Evolutionary conservation across 805 yeast genomes (phyloP).

Genomic region (Grigorovia transvaalensis): DNA sequence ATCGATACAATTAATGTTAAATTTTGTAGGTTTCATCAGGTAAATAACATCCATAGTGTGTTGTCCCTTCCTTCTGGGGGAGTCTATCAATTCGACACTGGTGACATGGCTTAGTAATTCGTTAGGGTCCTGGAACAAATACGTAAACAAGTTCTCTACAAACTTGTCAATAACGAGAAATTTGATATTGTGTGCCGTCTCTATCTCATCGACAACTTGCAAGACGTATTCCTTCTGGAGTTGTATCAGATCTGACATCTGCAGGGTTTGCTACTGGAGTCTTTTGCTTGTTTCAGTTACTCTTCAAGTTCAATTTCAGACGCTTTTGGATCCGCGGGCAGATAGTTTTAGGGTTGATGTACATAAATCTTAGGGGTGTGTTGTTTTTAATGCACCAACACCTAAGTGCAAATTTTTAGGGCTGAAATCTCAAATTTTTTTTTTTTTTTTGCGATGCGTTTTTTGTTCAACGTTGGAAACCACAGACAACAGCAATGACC

Average conservation of each 20-base stretch:
- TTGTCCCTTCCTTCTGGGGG: conserved; percentile 44
- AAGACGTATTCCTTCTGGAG: conserved; percentile 31
- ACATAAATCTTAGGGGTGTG: no score
- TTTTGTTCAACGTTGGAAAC: background rate
- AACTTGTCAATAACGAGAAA: conserved; percentile 48
- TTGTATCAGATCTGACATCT: conserved; percentile 32
- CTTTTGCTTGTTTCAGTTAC: no score
- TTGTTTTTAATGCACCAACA: background rate
- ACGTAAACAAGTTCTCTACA: conserved; percentile 39
- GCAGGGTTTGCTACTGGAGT: background rate
- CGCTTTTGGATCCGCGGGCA: background rate
- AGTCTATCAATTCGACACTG: conserved; percentile 56
- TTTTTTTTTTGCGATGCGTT: background rate
- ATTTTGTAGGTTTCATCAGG: conserved; percentile 57
- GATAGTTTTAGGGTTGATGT: background rate
- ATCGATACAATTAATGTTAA: conserved; percentile 62
- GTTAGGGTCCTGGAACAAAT: conserved; percentile 33
- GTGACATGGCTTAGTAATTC: conserved; percentile 46
- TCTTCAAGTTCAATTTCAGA: no score
- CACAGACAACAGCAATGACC: conserved; percentile 5
- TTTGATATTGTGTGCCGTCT: conserved; percentile 37
- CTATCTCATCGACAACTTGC: conserved; percentile 30
- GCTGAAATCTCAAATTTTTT: background rate
- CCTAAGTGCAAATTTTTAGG: background rate
- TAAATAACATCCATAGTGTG: conserved; percentile 70